A percentile compares a stretch with the other conserved stretches of the same genome.
Evolutionary conservation across 352 stramenopile species (phyloP).

Genomic region (Phytophthora vignae): DNA sequence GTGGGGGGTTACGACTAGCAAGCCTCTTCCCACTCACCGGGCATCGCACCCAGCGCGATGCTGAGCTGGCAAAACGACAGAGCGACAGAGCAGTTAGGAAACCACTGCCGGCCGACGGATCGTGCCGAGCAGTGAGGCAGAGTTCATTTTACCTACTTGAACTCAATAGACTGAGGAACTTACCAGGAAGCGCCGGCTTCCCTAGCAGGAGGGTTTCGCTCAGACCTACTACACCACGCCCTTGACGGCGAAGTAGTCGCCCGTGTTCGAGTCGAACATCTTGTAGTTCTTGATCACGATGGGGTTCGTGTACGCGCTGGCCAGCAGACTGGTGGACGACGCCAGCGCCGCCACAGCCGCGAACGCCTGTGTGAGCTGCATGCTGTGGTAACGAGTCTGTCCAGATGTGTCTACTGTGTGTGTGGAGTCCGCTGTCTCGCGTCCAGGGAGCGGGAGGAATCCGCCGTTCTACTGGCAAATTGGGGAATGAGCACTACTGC

Average conservation of each 20-base stretch:
- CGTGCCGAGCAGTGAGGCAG: no score
- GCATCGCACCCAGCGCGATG: no score
- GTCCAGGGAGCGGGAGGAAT: slow-evolving; percentile 10
- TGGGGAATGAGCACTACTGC: slow-evolving; percentile 35
- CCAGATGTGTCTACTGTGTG: background rate
- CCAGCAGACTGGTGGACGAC: slow-evolving; percentile 7
- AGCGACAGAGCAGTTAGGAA: no score
- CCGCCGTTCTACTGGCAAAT: slow-evolving; percentile 30
- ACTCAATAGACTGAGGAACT: no score
- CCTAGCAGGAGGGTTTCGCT: no score
- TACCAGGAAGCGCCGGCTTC: no score
- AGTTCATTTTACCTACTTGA: no score
- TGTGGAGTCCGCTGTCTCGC: background rate
- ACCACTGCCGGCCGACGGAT: no score
- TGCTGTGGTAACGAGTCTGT: slow-evolving; percentile 4
- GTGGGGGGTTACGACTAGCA: no score
- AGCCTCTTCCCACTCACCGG: no score
- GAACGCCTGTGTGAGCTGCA: slow-evolving; percentile 31
- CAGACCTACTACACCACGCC: no score
- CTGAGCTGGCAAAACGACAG: no score
- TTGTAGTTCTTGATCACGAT: slow-evolving; percentile 67
- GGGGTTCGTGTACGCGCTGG: slow-evolving; percentile 47
- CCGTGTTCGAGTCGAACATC: slow-evolving; percentile 76
- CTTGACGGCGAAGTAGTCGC: slow-evolving; percentile 64
- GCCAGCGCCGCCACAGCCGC: slow-evolving; percentile 24